Evolutionary conservation across 495 filamentous ascomycete genomes (phyloP).

Genomic region (Talaromyces borbonicus): DNA sequence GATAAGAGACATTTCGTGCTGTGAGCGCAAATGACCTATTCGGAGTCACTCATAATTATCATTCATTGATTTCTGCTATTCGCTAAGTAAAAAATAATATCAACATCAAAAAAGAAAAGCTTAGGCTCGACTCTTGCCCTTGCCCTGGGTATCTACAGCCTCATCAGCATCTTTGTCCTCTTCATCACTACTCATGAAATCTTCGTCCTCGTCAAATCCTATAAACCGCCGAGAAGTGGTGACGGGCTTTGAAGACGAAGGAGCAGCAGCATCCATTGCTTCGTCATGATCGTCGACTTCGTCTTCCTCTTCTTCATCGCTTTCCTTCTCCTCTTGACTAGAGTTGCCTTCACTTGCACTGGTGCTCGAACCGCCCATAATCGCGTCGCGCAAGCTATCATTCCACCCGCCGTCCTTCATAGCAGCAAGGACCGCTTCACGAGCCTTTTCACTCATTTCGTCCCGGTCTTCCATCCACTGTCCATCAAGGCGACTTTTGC

Average conservation of each 20-base stretch:
- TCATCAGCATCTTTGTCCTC: conserved; percentile 32
- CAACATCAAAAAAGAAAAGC: neutral
- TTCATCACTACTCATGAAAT: conserved; percentile 74
- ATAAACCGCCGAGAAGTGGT: conserved; percentile 47
- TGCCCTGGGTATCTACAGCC: conserved; percentile 18
- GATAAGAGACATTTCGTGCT: no score
- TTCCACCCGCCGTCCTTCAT: conserved; percentile 55
- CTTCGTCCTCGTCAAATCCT: conserved; percentile 87
- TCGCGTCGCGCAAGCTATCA: conserved; percentile 35
- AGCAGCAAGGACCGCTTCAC: conserved; percentile 70
- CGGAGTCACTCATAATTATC: no score
- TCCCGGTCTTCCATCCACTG: conserved; percentile 93
- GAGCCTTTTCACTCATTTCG: conserved; percentile 68
- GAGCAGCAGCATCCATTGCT: conserved; percentile 14
- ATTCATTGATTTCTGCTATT: no score
- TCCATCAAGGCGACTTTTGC: conserved; percentile 64
- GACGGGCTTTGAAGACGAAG: conserved; percentile 20
- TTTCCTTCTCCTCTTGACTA: conserved; percentile 38
- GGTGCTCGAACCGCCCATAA: conserved; percentile 34
- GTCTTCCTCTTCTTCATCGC: conserved; percentile 27
- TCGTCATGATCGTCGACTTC: conserved; percentile 28
- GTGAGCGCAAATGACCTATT: no score
- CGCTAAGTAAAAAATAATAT: neutral
- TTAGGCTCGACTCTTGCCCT: conserved; percentile 12
- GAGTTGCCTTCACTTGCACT: conserved; percentile 43